Conservation (phyloP, 192 early-diverging fungal species). For the Rhizophagus clarus region DNA sequence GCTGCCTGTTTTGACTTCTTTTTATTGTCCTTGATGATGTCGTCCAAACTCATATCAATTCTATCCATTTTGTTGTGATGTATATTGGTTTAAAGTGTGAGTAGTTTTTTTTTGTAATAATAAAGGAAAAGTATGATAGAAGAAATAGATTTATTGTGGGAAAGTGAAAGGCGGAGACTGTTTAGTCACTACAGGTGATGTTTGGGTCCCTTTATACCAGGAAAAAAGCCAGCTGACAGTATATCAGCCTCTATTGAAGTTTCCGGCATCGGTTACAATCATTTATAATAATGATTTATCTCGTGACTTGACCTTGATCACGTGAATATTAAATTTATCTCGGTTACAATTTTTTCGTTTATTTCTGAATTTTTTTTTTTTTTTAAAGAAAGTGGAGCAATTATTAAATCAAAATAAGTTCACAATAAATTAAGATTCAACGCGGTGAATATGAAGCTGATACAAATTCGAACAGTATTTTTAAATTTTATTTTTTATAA, state of each 20-base stretch:
- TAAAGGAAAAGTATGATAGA: neutral
- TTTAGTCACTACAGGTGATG: neutral
- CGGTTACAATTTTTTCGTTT: too few relatives aligned
- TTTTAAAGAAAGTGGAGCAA: too few relatives aligned
- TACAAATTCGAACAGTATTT: too few relatives aligned
- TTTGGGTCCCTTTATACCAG: neutral
- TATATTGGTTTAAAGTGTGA: neutral
- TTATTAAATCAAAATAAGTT: too few relatives aligned
- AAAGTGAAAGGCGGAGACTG: neutral
- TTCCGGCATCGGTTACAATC: neutral
- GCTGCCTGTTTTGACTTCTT: conserved; percentile 24
- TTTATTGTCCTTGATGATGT: conserved; percentile 45
- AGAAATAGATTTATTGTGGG: neutral
- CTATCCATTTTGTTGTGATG: conserved; percentile 34
- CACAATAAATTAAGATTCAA: too few relatives aligned
- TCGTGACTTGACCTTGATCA: too few relatives aligned
- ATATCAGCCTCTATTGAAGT: neutral
- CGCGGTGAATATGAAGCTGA: too few relatives aligned
- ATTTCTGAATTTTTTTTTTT: too few relatives aligned
- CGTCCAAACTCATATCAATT: conserved; percentile 44
- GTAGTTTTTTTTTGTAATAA: neutral
- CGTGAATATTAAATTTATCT: too few relatives aligned
- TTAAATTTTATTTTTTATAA: too few relatives aligned
- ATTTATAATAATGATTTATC: too few relatives aligned
- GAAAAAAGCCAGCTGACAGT: neutral